A percentile compares a stretch with the other conserved stretches of the same genome.
These are phyloP conservation scores for Panaeolus papilionaceus DNA, from an alignment of 768 basidiomycete species.

Conservation along the genomic window DNA sequence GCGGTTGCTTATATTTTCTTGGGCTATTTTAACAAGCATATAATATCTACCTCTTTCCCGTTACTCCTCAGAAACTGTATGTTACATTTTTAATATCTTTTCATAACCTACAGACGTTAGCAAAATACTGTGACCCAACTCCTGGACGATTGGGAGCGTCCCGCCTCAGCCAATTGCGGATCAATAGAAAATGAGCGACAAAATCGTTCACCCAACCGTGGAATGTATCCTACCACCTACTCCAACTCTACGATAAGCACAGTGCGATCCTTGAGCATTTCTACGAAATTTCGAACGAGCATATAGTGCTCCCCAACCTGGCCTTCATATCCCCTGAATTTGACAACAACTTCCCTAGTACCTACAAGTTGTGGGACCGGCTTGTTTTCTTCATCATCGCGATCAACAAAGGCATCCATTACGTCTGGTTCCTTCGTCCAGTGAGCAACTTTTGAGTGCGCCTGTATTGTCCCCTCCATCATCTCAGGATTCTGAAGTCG, in stretches of 20 bases:
- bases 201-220: no score
- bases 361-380: not conserved
- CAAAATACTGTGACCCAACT: not conserved
- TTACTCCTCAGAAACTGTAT: not conserved
- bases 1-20: not conserved
- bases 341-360: not conserved
- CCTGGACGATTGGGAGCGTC: not conserved
- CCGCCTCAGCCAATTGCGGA: no score
- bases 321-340: conserved; percentile 5
- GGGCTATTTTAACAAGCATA: no score
- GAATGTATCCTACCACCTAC: not conserved
- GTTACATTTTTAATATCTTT: not conserved
- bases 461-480: not conserved
- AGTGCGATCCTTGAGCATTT: conserved; percentile 3
- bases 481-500: not conserved
- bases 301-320: not conserved
- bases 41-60: no score
- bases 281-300: conserved; percentile 5
- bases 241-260: conserved; percentile 3
- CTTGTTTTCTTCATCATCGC: not conserved
- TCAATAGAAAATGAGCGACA: no score
- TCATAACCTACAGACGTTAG: not conserved
- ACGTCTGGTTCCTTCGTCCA: not conserved
- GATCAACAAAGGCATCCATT: not conserved
- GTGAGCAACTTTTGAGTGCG: not conserved